A percentile compares a stretch with the other conserved stretches of the same genome.
phyloP scores from a whole-genome alignment of 371 early-diverging fungal genomes.

The Synchytrium microbalum region DNA sequence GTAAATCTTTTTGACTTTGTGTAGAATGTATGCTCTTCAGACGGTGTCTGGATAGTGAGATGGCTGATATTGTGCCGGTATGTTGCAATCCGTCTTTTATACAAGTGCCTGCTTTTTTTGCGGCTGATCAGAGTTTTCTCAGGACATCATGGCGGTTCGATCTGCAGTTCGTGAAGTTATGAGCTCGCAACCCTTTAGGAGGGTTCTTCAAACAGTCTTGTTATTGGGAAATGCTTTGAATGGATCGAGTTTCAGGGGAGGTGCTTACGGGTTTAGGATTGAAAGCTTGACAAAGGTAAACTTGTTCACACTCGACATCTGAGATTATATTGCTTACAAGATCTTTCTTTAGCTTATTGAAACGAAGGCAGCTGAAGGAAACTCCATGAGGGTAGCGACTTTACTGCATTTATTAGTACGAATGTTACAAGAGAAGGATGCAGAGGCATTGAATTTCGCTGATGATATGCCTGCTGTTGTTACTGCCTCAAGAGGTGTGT shows the following conservation, averaged over 20 bases:
- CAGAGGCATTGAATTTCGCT: slow-evolving; percentile 45
- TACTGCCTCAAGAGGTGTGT: slow-evolving; percentile 53
- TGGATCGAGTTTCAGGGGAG: slow-evolving; percentile 67
- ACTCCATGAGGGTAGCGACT: slow-evolving; percentile 50
- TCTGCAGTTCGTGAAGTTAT: slow-evolving; percentile 38
- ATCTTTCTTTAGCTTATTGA: slow-evolving; percentile 18
- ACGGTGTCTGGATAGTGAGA: slow-evolving; percentile 58
- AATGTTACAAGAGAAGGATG: slow-evolving; percentile 50
- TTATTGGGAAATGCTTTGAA: slow-evolving; percentile 78
- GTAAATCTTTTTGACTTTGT: no score
- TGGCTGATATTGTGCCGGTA: slow-evolving; percentile 57
- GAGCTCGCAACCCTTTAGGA: slow-evolving; percentile 40
- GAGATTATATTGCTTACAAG: background rate
- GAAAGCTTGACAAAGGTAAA: slow-evolving; percentile 58
- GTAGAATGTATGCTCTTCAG: slow-evolving; percentile 70
- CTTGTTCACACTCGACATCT: background rate
- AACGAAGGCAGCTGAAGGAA: slow-evolving; percentile 48
- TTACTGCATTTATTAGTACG: slow-evolving; percentile 68
- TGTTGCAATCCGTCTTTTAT: slow-evolving; percentile 9
- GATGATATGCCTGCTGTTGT: slow-evolving; percentile 64
- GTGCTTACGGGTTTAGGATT: slow-evolving; percentile 70
- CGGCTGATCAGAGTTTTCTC: slow-evolving; percentile 4
- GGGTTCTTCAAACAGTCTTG: slow-evolving; percentile 58
- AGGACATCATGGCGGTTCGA: slow-evolving; percentile 42
- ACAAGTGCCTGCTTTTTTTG: background rate